These are phyloP conservation scores for Tricharina praecox DNA, from an alignment of 495 filamentous ascomycete species.

Conservation along the genomic window DNA sequence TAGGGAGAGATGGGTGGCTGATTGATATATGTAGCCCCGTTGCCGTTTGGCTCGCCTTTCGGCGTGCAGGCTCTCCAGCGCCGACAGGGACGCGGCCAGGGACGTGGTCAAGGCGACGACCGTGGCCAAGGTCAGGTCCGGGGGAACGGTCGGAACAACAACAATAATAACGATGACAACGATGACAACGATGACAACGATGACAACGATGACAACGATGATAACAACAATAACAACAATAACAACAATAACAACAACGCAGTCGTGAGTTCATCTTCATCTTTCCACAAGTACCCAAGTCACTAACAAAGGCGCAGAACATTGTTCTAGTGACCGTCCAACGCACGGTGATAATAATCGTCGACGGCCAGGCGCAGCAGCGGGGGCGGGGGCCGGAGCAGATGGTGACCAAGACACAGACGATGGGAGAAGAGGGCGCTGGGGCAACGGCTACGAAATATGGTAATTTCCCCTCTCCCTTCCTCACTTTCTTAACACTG, in stretches of 20 bases:
- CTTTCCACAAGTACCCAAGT: not conserved
- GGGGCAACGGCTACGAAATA: no score
- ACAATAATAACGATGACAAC: constrained; percentile 4
- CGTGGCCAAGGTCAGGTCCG: not conserved
- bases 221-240: not conserved
- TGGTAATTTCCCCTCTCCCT: no score
- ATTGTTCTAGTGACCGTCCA: not conserved
- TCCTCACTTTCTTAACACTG: no score
- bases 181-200: not conserved
- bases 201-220: not conserved
- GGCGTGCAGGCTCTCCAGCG: not conserved
- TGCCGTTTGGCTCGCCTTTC: not conserved
- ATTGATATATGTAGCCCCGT: no score
- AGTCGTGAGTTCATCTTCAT: not conserved
- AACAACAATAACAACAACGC: constrained; percentile 3
- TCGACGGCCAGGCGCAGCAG: no score
- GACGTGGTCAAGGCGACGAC: not conserved
- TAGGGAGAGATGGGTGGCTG: no score
- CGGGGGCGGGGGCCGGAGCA: no score
- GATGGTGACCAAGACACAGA: no score
- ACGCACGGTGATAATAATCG: not conserved
- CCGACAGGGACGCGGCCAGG: not conserved
- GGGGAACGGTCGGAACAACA: not conserved
- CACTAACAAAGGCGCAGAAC: not conserved
- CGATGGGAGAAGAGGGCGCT: no score